phyloP scores from a whole-genome alignment of 257 asterid genomes.

The Rhazya stricta region DNA sequence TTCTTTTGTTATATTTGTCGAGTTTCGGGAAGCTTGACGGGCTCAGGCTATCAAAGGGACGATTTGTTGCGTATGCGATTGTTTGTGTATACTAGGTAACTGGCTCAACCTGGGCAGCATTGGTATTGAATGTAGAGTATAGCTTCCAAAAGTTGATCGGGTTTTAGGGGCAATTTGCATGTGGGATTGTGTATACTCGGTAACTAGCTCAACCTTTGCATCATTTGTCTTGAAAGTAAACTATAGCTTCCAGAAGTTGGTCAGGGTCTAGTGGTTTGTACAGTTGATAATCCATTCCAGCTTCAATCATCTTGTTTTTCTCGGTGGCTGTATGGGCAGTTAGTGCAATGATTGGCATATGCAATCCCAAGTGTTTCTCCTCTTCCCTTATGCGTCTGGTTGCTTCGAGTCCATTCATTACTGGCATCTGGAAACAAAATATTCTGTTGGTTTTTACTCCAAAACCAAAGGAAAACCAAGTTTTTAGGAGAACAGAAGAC shows the following conservation, averaged over 20 bases:
- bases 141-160: too few relatives aligned
- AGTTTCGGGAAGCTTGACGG: too few relatives aligned
- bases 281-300: constrained; percentile 61
- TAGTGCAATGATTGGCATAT: constrained; percentile 58
- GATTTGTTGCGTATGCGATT: too few relatives aligned
- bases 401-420: constrained; percentile 72
- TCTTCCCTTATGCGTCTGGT: constrained; percentile 51
- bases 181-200: not conserved
- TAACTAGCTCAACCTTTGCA: not conserved
- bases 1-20: too few relatives aligned
- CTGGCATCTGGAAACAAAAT: constrained; percentile 49
- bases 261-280: constrained; percentile 47
- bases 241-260: constrained; percentile 27
- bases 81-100: too few relatives aligned
- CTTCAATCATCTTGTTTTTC: constrained; percentile 45
- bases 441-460: not conserved
- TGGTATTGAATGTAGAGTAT: too few relatives aligned
- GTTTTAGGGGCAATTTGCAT: not conserved
- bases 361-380: constrained; percentile 42
- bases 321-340: constrained; percentile 49
- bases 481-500: too few relatives aligned
- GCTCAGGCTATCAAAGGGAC: too few relatives aligned
- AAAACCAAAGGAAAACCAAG: not conserved
- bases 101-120: too few relatives aligned
- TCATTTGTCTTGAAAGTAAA: not conserved